A percentile compares a stretch with the other conserved stretches of the same genome.
These are phyloP conservation scores for Wallacemonas rigidus DNA, from an alignment of 208 protist genomes.

Conservation along the genomic window DNA sequence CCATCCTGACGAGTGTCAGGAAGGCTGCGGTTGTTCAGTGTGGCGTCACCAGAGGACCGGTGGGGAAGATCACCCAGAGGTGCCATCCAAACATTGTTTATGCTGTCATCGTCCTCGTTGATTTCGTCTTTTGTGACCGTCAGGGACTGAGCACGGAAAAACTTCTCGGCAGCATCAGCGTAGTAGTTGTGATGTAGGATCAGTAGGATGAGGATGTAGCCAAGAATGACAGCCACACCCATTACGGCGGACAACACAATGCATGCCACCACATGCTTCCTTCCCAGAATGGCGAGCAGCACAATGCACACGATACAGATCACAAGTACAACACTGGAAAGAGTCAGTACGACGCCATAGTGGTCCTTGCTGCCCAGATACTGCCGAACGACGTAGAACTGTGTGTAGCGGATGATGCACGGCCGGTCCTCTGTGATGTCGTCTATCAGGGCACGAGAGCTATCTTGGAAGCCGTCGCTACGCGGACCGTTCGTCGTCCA, in stretches of 20 bases:
- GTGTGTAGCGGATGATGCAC: conserved; percentile 48
- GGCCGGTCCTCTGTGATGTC: conserved; percentile 47
- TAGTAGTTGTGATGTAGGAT: conserved; percentile 68
- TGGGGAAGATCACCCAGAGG: background rate
- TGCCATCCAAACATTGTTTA: background rate
- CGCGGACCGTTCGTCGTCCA: conserved; percentile 52
- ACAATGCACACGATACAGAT: conserved; percentile 43
- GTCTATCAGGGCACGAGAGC: conserved; percentile 48
- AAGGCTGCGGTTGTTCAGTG: conserved; percentile 11
- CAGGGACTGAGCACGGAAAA: conserved; percentile 50
- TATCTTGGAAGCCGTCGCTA: conserved; percentile 47
- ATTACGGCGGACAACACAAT: conserved; percentile 37
- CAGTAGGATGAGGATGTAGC: conserved; percentile 29
- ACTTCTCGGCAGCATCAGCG: conserved; percentile 41
- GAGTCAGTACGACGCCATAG: conserved; percentile 14
- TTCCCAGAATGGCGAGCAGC: conserved; percentile 40
- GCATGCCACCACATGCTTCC: conserved; percentile 18
- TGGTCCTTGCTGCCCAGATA: conserved; percentile 41
- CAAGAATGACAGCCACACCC: conserved; percentile 32
- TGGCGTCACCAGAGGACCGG: background rate
- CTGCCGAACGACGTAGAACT: conserved; percentile 40
- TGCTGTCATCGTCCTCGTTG: conserved; percentile 27
- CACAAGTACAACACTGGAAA: conserved; percentile 16
- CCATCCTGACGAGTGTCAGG: conserved; percentile 21
- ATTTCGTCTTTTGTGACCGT: conserved; percentile 33